phyloP scores from a whole-genome alignment of 805 yeast genomes.

The Millerozyma acaciae region DNA sequence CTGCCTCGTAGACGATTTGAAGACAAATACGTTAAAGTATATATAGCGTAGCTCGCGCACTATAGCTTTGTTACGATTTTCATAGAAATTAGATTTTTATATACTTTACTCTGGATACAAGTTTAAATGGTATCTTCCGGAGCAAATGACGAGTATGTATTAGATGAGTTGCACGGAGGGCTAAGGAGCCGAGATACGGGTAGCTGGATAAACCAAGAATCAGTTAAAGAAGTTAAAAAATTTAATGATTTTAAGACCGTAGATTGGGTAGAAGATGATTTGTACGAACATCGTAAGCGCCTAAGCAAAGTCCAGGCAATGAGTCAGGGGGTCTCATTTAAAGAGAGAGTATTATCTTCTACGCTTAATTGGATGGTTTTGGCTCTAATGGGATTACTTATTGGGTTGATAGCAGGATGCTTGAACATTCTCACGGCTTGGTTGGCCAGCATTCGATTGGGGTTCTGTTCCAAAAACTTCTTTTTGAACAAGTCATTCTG shows the following conservation, averaged over 20 bases:
- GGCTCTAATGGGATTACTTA: constrained; percentile 66
- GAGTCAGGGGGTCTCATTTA: constrained; percentile 13
- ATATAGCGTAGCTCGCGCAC: neutral
- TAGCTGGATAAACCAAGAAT: constrained; percentile 35
- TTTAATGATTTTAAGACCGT: constrained; percentile 63
- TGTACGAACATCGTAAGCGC: constrained; percentile 41
- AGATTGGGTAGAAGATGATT: constrained; percentile 67
- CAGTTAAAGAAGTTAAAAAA: constrained; percentile 38
- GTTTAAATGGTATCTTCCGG: too few relatives aligned
- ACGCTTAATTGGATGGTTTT: constrained; percentile 70
- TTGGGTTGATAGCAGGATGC: constrained; percentile 81
- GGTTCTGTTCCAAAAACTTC: constrained; percentile 69
- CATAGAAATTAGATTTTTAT: neutral
- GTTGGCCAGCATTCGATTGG: constrained; percentile 73
- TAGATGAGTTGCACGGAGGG: too few relatives aligned
- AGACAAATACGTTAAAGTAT: constrained; percentile 15
- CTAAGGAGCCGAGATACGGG: too few relatives aligned
- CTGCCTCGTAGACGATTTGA: constrained; percentile 15
- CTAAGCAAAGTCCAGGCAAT: constrained; percentile 14
- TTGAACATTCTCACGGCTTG: constrained; percentile 82
- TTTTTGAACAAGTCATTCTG: constrained; percentile 75
- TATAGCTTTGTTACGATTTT: neutral
- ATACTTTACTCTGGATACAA: too few relatives aligned
- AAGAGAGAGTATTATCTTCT: constrained; percentile 27
- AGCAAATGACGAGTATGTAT: too few relatives aligned